Conservation (phyloP, 2,329 filamentous ascomycete species). For the Colletotrichum salicis region DNA sequence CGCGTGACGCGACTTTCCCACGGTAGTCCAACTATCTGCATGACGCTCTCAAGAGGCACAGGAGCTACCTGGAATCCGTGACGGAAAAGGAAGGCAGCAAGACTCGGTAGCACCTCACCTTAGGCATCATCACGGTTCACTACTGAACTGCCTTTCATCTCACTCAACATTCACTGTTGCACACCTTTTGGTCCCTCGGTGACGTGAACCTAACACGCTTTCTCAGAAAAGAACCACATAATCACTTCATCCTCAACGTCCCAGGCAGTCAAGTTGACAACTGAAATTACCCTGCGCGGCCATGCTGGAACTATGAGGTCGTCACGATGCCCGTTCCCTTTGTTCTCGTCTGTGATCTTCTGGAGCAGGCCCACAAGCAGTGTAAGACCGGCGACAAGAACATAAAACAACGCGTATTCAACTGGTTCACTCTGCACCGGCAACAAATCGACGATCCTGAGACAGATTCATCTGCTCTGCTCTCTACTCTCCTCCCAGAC, state of each 20-base stretch:
- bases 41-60: conserved; percentile 29
- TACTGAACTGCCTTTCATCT: neutral
- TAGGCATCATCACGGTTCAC: conserved; percentile 7
- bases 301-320: conserved; percentile 4
- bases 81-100: neutral
- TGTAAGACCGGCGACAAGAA: conserved; percentile 45
- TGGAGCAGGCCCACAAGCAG: conserved; percentile 71
- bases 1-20: conserved; percentile 28
- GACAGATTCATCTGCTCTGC: conserved; percentile 70
- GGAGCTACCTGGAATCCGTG: neutral
- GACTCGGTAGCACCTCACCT: neutral
- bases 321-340: conserved; percentile 73
- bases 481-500: conserved; percentile 82
- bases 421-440: conserved; percentile 78
- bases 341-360: conserved; percentile 76
- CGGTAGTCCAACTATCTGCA: neutral
- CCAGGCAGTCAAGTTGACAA: too few relatives aligned
- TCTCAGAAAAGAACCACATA: neutral
- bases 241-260: neutral
- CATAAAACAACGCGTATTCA: conserved; percentile 53
- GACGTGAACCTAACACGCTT: neutral
- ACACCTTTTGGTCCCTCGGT: neutral
- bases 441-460: conserved; percentile 65
- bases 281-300: neutral
- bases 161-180: neutral